Evolutionary conservation across 73 alveolate species (phyloP).

Genomic region (Paramecium tetraurelia): DNA sequence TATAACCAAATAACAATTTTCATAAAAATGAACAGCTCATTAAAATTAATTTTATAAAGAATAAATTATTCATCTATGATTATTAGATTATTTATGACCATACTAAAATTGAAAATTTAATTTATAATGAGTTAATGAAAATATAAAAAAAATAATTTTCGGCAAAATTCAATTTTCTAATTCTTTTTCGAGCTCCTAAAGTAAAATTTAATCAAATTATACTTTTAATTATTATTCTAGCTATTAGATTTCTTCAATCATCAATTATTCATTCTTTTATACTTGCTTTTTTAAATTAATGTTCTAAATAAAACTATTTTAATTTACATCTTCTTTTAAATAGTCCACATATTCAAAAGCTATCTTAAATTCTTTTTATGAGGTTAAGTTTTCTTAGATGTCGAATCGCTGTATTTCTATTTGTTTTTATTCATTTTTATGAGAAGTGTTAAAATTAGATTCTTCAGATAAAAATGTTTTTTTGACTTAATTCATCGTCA

Average conservation of each 20-base stretch:
- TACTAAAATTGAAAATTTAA: not conserved
- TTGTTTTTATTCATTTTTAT: not conserved
- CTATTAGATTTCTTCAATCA: not conserved
- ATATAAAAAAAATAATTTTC: not conserved
- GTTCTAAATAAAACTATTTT: not conserved
- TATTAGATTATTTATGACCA: too few relatives aligned
- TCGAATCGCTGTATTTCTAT: not conserved
- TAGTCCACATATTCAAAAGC: not conserved
- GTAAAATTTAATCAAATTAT: not conserved
- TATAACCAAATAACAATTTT: too few relatives aligned
- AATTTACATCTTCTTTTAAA: constrained; percentile 1
- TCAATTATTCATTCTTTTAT: not conserved
- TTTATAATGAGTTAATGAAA: not conserved
- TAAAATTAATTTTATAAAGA: too few relatives aligned
- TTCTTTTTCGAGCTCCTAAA: not conserved
- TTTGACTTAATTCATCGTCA: not conserved
- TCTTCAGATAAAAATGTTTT: constrained; percentile 21
- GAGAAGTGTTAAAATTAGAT: not conserved
- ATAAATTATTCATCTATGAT: too few relatives aligned
- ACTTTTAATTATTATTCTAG: not conserved
- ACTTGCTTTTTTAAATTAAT: not conserved
- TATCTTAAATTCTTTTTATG: not conserved
- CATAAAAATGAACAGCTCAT: too few relatives aligned
- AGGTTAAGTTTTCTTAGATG: not conserved
- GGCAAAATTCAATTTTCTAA: not conserved